phyloP scores from a whole-genome alignment of 768 basidiomycete species.

The Panaeolus papilionaceus region DNA sequence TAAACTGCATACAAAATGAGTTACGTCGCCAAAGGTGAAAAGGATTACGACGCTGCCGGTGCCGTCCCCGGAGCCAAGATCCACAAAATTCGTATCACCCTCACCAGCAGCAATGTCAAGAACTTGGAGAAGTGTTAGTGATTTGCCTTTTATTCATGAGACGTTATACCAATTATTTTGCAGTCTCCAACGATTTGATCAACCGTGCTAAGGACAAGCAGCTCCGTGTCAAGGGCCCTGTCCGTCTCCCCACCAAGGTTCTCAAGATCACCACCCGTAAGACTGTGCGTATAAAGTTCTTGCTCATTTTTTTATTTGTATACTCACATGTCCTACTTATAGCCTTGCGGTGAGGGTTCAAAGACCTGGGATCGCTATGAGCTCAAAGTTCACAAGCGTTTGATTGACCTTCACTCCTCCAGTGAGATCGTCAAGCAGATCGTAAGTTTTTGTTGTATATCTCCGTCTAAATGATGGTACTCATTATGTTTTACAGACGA shows the following conservation, averaged over 20 bases:
- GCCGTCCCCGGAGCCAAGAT: conserved; percentile 89
- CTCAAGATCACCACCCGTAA: conserved; percentile 99
- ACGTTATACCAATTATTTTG: background rate
- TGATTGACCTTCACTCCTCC: conserved; percentile 98
- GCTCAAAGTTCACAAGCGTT: conserved; percentile 98
- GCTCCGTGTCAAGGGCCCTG: conserved; percentile 98
- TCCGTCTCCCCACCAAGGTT: conserved; percentile 98
- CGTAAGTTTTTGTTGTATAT: conserved; percentile 55
- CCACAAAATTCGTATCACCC: conserved; percentile 99
- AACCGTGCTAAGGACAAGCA: conserved; percentile 99
- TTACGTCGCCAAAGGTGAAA: conserved; percentile 99
- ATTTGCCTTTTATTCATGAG: conserved; percentile 27
- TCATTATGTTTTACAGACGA: conserved; percentile 64
- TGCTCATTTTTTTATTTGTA: conserved; percentile 1
- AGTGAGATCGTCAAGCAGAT: conserved; percentile 99
- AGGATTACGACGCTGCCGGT: conserved; percentile 96
- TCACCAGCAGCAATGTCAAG: conserved; percentile 97
- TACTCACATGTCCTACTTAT: conserved; percentile 20
- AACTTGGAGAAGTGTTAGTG: conserved; percentile 95
- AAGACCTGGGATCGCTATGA: conserved; percentile 99
- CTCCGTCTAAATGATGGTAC: background rate
- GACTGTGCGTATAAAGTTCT: conserved; percentile 65
- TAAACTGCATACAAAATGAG: conserved; percentile 69
- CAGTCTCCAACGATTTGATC: conserved; percentile 95
- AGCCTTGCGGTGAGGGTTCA: conserved; percentile 99